These are phyloP conservation scores for Penicillium chermesinum DNA, from an alignment of 495 filamentous ascomycete genomes.

Conservation along the genomic window DNA sequence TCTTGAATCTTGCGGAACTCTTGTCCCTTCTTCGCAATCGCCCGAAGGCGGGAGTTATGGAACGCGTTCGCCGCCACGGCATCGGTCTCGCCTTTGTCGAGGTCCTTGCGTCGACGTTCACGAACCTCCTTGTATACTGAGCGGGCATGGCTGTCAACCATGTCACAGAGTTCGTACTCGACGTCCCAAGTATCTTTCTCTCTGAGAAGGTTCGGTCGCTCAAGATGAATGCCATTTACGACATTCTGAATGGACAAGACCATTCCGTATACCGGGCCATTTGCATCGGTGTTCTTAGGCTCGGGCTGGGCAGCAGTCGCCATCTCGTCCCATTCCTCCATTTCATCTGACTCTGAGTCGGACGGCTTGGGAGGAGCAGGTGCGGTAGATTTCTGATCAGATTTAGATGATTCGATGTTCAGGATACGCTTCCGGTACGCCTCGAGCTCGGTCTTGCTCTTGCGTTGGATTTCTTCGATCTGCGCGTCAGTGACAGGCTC, in stretches of 20 bases:
- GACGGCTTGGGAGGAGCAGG: too few relatives aligned
- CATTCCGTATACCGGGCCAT: constrained; percentile 51
- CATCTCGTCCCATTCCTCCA: too few relatives aligned
- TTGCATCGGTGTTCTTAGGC: background rate
- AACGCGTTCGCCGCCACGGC: background rate
- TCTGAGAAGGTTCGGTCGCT: constrained; percentile 51
- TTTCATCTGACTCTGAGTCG: too few relatives aligned
- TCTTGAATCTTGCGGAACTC: background rate
- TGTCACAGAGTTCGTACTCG: constrained; percentile 68
- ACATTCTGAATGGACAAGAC: constrained; percentile 65
- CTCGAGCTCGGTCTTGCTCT: constrained; percentile 54
- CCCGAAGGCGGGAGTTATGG: background rate
- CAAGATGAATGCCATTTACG: constrained; percentile 61
- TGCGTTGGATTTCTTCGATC: constrained; percentile 68
- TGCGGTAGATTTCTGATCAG: background rate
- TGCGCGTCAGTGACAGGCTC: constrained; percentile 72
- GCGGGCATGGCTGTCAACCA: constrained; percentile 29
- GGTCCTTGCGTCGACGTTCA: constrained; percentile 44
- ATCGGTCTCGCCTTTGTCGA: constrained; percentile 34
- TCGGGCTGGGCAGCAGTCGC: background rate
- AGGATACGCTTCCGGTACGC: constrained; percentile 61
- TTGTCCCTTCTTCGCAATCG: background rate
- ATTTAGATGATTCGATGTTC: constrained; percentile 17
- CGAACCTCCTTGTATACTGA: constrained; percentile 47
- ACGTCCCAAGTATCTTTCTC: constrained; percentile 61